Conservation (phyloP, 148 eudicot species). For the Chenopodium formosanum region DNA sequence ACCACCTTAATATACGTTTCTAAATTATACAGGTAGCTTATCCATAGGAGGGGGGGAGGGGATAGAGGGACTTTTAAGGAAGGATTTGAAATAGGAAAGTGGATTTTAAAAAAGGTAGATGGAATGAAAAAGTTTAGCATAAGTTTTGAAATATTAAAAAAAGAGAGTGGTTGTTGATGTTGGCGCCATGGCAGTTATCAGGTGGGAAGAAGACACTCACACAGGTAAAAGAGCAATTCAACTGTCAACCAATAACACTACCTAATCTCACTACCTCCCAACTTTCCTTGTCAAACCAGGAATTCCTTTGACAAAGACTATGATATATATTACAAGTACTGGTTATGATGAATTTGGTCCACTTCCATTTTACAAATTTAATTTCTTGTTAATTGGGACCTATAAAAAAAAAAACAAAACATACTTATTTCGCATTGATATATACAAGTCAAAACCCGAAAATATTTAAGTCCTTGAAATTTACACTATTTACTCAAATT, state of each 20-base stretch:
- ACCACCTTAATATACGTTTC: neutral
- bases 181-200: constrained; percentile 18
- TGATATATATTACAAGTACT: neutral
- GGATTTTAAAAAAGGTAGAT: too few species aligned
- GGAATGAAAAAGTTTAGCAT: neutral
- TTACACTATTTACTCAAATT: too few species aligned
- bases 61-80: too few species aligned
- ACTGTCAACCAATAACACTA: constrained; percentile 33
- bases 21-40: too few species aligned
- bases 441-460: too few species aligned
- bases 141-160: neutral
- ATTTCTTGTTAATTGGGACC: neutral
- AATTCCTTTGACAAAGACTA: neutral
- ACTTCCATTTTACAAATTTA: neutral
- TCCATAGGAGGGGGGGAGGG: too few species aligned
- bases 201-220: constrained; percentile 15
- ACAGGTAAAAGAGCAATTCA: constrained; percentile 18
- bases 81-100: too few species aligned
- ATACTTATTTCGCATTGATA: too few species aligned
- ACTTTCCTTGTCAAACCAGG: neutral
- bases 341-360: neutral
- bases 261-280: constrained; percentile 19
- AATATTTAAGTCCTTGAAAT: too few species aligned
- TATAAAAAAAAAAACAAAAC: too few species aligned
- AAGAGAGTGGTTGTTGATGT: constrained; percentile 23